Evolutionary conservation across 108 stramenopile genomes (phyloP).

Genomic region (Fragilaria crotonensis): DNA sequence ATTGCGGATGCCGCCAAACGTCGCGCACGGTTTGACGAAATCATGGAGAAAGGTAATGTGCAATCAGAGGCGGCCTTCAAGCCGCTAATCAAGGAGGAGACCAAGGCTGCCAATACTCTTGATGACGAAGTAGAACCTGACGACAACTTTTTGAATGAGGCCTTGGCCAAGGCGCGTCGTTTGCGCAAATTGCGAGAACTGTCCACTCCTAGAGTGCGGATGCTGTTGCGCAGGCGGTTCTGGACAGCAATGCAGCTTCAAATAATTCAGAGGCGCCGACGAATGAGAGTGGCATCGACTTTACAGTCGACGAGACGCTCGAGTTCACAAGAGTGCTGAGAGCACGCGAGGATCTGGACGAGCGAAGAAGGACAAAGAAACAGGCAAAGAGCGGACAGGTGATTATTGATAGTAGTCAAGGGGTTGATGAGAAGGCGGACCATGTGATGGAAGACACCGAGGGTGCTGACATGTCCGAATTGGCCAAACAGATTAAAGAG

Average conservation of each 20-base stretch:
- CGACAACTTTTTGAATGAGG: constrained; percentile 83
- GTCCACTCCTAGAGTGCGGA: constrained; percentile 29
- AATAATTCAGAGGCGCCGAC: neutral
- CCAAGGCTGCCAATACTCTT: neutral
- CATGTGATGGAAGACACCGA: constrained; percentile 25
- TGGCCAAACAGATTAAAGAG: constrained; percentile 58
- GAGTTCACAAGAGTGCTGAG: constrained; percentile 79
- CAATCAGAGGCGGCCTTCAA: constrained; percentile 57
- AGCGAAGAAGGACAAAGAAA: constrained; percentile 27
- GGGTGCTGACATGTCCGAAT: constrained; percentile 55
- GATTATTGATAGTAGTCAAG: constrained; percentile 3
- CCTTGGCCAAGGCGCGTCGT: constrained; percentile 81
- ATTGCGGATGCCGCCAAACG: constrained; percentile 28
- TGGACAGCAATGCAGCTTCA: neutral
- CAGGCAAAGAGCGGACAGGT: constrained; percentile 3
- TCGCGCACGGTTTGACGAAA: constrained; percentile 46
- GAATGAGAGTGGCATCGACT: constrained; percentile 33
- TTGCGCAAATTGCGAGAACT: constrained; percentile 64
- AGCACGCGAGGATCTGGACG: constrained; percentile 56
- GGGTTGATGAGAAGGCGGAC: constrained; percentile 9
- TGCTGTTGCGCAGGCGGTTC: constrained; percentile 60
- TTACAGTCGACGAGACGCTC: constrained; percentile 73
- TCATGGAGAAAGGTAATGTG: constrained; percentile 78
- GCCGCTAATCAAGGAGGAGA: neutral
- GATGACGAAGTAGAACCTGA: constrained; percentile 63